Percentiles rank a stretch among this genome's conserved stretches.
Evolutionary conservation across 371 early-diverging fungal species (phyloP).

Genomic region (Mortierella sp.): DNA sequence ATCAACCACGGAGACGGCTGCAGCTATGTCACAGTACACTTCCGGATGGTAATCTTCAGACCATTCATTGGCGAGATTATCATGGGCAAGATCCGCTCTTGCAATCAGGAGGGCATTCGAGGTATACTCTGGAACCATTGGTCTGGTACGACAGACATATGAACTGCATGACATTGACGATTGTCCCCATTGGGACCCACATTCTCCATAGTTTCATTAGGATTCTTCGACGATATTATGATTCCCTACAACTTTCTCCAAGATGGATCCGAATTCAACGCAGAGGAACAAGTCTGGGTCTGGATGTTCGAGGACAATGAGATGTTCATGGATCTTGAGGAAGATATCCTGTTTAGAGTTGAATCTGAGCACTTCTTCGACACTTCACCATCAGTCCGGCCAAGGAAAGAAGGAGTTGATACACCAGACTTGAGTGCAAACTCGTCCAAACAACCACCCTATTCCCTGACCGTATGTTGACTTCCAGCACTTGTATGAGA

Average conservation of each 20-base stretch:
- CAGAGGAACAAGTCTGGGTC: conserved; percentile 84
- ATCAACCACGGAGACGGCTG: conserved; percentile 88
- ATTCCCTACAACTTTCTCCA: conserved; percentile 79
- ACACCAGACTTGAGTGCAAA: conserved; percentile 64
- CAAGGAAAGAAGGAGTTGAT: conserved; percentile 58
- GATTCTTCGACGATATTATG: conserved; percentile 93
- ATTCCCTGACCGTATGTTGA: conserved; percentile 63
- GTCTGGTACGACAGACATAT: too few relatives aligned
- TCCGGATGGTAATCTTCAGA: conserved; percentile 90
- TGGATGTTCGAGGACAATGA: conserved; percentile 89
- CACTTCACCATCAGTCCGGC: conserved; percentile 72
- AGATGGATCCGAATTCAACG: conserved; percentile 72
- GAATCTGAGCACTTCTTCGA: conserved; percentile 83
- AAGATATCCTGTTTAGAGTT: conserved; percentile 82
- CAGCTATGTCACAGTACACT: conserved; percentile 80
- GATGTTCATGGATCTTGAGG: conserved; percentile 85
- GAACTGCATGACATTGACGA: too few relatives aligned
- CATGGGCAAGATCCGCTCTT: conserved; percentile 79
- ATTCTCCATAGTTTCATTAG: conserved; percentile 74
- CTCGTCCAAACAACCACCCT: conserved; percentile 69
- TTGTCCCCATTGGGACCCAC: too few relatives aligned
- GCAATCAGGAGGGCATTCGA: conserved; percentile 75
- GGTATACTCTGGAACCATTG: conserved; percentile 53
- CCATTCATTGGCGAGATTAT: conserved; percentile 92
- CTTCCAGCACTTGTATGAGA: background rate